Evolutionary conservation across 257 asterid genomes (phyloP).

Genomic region (Penstemon davidsonii): DNA sequence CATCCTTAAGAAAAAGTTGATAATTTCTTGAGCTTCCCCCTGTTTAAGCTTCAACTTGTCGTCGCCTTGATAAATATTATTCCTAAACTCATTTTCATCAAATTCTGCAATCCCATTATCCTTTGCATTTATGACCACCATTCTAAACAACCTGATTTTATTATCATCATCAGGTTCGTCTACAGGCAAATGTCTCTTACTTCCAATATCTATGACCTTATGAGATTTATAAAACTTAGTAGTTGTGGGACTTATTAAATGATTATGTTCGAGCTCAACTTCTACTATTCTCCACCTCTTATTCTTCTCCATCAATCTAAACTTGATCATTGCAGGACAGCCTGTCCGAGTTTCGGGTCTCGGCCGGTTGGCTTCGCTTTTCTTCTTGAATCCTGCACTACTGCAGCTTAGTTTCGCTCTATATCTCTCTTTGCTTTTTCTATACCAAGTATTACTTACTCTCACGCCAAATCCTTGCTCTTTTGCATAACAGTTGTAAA

Average conservation of each 20-base stretch:
- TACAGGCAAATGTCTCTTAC: conserved; percentile 52
- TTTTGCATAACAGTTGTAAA: conserved; percentile 61
- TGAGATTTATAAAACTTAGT: conserved; percentile 51
- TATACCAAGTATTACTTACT: conserved; percentile 68
- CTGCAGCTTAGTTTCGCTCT: conserved; percentile 70
- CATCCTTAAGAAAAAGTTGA: conserved; percentile 43
- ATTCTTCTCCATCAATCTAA: conserved; percentile 56
- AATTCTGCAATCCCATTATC: conserved; percentile 31
- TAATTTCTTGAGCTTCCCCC: conserved; percentile 53
- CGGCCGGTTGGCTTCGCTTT: conserved; percentile 56
- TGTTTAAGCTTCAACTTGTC: conserved; percentile 45
- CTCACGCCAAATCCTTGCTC: conserved; percentile 68
- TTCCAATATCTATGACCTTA: conserved; percentile 38
- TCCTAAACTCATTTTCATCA: conserved; percentile 33
- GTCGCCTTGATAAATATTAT: conserved; percentile 27
- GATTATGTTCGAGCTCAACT: conserved; percentile 66
- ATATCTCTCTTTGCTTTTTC: conserved; percentile 63
- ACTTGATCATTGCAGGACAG: conserved; percentile 69
- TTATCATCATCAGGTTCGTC: conserved; percentile 37
- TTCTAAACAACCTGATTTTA: conserved; percentile 51
- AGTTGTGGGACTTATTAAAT: conserved; percentile 42
- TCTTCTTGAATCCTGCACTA: conserved; percentile 74
- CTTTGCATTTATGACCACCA: conserved; percentile 46
- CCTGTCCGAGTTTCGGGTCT: conserved; percentile 73
- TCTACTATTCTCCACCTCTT: conserved; percentile 62